A percentile compares a stretch with the other conserved stretches of the same genome.
phyloP scores from a whole-genome alignment of 768 basidiomycete genomes.

The Lactifluus subvellereus region DNA sequence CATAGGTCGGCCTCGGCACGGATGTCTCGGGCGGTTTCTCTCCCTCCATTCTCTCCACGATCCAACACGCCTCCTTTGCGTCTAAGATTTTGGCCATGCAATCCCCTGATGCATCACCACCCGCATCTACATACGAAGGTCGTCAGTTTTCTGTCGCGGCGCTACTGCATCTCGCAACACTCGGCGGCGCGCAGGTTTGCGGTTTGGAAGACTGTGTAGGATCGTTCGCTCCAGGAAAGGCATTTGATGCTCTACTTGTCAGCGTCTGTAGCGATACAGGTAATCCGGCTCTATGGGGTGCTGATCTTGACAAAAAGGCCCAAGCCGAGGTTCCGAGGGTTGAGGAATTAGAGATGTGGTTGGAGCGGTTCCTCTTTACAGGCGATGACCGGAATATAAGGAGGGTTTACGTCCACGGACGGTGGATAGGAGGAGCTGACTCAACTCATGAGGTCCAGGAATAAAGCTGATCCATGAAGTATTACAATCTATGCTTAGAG shows the following conservation, averaged over 20 bases:
- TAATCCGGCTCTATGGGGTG: slow-evolving; percentile 54
- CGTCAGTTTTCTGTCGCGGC: slow-evolving; percentile 68
- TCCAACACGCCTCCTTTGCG: slow-evolving; percentile 72
- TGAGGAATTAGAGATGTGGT: slow-evolving; percentile 44
- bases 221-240: slow-evolving; percentile 73
- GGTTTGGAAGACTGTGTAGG: slow-evolving; percentile 62
- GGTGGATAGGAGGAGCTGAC: slow-evolving; percentile 64
- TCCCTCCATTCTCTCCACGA: slow-evolving; percentile 67
- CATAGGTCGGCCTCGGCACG: slow-evolving; percentile 88
- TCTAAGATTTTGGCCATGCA: slow-evolving; percentile 70
- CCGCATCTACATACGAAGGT: slow-evolving; percentile 38
- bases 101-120: slow-evolving; percentile 16
- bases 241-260: slow-evolving; percentile 85
- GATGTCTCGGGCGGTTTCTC: slow-evolving; percentile 87
- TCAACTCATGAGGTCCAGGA: background rate
- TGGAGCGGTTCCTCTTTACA: slow-evolving; percentile 83
- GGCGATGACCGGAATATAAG: slow-evolving; percentile 83
- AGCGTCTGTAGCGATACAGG: slow-evolving; percentile 47
- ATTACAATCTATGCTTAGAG: slow-evolving; percentile 4
- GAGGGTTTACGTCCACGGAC: slow-evolving; percentile 80
- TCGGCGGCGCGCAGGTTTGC: slow-evolving; percentile 86
- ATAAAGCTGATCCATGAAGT: background rate
- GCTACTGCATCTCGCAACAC: slow-evolving; percentile 84
- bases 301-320: slow-evolving; percentile 32
- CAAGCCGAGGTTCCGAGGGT: slow-evolving; percentile 25